These are phyloP conservation scores for Cyclotella sp. DNA, from an alignment of 108 stramenopile species.

Conservation along the genomic window DNA sequence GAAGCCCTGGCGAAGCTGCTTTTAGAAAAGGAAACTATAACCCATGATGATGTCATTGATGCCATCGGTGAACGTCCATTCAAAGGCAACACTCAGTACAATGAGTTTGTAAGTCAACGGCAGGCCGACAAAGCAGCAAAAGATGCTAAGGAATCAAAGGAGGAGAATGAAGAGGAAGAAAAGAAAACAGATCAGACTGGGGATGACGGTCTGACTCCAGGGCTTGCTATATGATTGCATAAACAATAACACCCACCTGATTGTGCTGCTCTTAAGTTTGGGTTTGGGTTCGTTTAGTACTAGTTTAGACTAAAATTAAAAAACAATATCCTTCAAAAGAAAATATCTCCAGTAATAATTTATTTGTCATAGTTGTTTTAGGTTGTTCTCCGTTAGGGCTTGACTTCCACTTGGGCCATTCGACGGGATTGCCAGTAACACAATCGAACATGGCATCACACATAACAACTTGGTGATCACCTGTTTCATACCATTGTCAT, in stretches of 20 bases:
- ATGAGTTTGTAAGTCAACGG: constrained; percentile 82
- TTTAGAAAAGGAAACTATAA: constrained; percentile 96
- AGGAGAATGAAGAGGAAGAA: constrained; percentile 45
- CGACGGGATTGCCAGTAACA: no score
- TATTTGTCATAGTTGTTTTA: no score
- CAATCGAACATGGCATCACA: no score
- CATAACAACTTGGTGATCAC: no score
- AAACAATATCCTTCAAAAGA: constrained; percentile 26
- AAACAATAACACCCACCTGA: background rate
- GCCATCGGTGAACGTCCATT: constrained; percentile 94
- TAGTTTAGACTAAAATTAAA: no score
- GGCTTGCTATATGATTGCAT: constrained; percentile 36
- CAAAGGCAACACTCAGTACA: constrained; percentile 75
- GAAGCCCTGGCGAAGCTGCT: constrained; percentile 85
- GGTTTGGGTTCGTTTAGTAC: no score
- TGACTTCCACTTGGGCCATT: no score
- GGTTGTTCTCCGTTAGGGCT: no score
- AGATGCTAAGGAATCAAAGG: constrained; percentile 32
- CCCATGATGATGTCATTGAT: constrained; percentile 93
- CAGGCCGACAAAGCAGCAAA: constrained; percentile 41
- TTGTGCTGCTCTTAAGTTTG: no score
- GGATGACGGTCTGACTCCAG: constrained; percentile 45
- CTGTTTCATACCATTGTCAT: no score
- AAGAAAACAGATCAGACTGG: constrained; percentile 44
- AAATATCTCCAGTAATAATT: no score